Evolutionary conservation across 306 rosid species (phyloP).

Genomic region (Ormosia emarginata): DNA sequence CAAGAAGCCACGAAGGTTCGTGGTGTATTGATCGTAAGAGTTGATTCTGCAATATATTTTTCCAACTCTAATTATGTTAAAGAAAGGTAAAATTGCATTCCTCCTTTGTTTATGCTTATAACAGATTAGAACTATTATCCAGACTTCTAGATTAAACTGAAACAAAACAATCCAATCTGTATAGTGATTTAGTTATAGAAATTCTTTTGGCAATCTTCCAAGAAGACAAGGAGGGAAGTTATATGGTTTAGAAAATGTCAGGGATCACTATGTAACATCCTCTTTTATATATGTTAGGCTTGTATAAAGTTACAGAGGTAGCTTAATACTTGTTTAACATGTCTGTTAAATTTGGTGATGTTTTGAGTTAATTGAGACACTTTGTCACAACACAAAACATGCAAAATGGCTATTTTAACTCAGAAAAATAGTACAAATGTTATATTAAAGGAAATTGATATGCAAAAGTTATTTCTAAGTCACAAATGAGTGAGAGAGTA

Average conservation of each 20-base stretch:
- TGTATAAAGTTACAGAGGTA: too few relatives aligned
- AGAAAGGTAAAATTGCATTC: slow-evolving; percentile 63
- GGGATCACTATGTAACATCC: too few relatives aligned
- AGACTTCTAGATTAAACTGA: not conserved
- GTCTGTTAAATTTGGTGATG: too few relatives aligned
- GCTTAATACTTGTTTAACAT: too few relatives aligned
- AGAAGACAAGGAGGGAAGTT: not conserved
- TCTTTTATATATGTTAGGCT: too few relatives aligned
- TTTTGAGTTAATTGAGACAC: too few relatives aligned
- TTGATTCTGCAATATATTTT: slow-evolving; percentile 93
- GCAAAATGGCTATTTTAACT: too few relatives aligned
- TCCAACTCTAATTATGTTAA: slow-evolving; percentile 92
- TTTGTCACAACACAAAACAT: too few relatives aligned
- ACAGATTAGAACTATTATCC: not conserved
- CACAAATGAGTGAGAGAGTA: too few relatives aligned
- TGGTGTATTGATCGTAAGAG: slow-evolving; percentile 74
- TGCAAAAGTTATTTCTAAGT: too few relatives aligned
- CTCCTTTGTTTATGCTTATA: not conserved
- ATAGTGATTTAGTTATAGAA: not conserved
- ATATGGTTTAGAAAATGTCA: not conserved
- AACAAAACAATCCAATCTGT: not conserved
- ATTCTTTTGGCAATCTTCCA: not conserved
- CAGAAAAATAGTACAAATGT: too few relatives aligned
- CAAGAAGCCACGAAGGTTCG: slow-evolving; percentile 82
- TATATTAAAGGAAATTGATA: too few relatives aligned